A percentile compares a stretch with the other conserved stretches of the same genome.
These are phyloP conservation scores for Asterionellopsis glacialis DNA, from an alignment of 108 stramenopile genomes.

Conservation along the genomic window DNA sequence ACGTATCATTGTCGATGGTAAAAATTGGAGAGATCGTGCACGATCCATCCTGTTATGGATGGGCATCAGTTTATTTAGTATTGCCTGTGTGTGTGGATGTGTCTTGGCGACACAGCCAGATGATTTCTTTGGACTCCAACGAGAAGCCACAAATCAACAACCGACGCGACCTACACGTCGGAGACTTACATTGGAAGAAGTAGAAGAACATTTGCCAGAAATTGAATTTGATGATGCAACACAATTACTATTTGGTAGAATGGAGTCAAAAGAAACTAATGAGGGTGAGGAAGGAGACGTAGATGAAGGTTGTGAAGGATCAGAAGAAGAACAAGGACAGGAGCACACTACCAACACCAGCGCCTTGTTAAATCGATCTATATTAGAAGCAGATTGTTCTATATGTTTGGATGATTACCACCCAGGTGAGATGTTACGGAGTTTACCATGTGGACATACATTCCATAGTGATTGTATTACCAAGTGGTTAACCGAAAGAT, in stretches of 20 bases:
- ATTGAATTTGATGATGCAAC: constrained; percentile 17
- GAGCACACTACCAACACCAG: neutral
- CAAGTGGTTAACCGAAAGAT: constrained; percentile 57
- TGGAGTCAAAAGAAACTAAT: no score
- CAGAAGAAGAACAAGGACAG: neutral
- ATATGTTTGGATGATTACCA: constrained; percentile 77
- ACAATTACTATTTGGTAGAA: neutral
- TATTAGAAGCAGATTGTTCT: constrained; percentile 28
- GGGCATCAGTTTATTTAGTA: neutral
- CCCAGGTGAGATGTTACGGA: constrained; percentile 35
- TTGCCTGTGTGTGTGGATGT: neutral
- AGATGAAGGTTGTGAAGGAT: no score
- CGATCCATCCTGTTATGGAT: neutral
- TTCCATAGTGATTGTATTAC: constrained; percentile 69
- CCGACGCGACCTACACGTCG: constrained; percentile 20
- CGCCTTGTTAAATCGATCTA: constrained; percentile 7
- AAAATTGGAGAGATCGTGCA: neutral
- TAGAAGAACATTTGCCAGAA: constrained; percentile 22
- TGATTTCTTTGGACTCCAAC: neutral
- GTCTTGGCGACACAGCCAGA: neutral
- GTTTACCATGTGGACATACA: constrained; percentile 60
- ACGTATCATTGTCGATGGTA: neutral
- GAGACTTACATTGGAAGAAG: constrained; percentile 22
- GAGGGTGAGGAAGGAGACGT: neutral
- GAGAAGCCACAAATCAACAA: constrained; percentile 10